Percentiles rank a stretch among this genome's conserved stretches.
These are phyloP conservation scores for Protomyces pachydermus DNA, from an alignment of 1,139 yeast species.

Conservation along the genomic window DNA sequence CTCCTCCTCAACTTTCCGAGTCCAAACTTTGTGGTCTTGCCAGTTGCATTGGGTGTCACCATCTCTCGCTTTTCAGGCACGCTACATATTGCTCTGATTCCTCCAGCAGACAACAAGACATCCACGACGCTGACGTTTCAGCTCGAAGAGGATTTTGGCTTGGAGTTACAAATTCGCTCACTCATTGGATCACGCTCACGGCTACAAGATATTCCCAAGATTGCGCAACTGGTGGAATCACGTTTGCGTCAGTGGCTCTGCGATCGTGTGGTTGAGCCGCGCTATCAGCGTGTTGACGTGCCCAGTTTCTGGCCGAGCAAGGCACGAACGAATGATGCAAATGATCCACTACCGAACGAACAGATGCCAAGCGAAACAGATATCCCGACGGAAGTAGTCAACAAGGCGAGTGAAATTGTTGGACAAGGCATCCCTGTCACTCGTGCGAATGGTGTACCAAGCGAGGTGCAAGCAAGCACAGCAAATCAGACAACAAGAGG, in stretches of 20 bases:
- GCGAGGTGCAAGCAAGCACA: not conserved
- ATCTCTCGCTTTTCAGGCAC: conserved; percentile 92
- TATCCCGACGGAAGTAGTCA: conserved; percentile 3
- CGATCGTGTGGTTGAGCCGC: conserved; percentile 88
- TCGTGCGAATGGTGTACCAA: not conserved
- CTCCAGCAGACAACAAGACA: conserved; percentile 16
- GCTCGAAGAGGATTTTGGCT: conserved; percentile 80
- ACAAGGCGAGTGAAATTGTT: conserved; percentile 1
- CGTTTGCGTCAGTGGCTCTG: conserved; percentile 83
- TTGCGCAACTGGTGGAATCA: conserved; percentile 75
- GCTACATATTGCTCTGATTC: conserved; percentile 29
- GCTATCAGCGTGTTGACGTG: conserved; percentile 73
- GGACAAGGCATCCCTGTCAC: not conserved
- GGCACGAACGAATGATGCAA: conserved; percentile 7
- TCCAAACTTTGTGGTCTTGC: conserved; percentile 66
- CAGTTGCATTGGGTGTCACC: conserved; percentile 77
- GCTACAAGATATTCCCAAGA: conserved; percentile 87
- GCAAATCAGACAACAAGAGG: not conserved
- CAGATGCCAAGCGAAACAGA: not conserved
- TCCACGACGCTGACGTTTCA: conserved; percentile 76
- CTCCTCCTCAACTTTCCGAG: conserved; percentile 78
- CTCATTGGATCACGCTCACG: conserved; percentile 89
- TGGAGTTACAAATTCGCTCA: conserved; percentile 81
- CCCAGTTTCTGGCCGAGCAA: conserved; percentile 68
- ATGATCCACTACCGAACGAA: not conserved